Conservation (phyloP, 371 early-diverging fungal genomes). For the Umbelopsis sp. region DNA sequence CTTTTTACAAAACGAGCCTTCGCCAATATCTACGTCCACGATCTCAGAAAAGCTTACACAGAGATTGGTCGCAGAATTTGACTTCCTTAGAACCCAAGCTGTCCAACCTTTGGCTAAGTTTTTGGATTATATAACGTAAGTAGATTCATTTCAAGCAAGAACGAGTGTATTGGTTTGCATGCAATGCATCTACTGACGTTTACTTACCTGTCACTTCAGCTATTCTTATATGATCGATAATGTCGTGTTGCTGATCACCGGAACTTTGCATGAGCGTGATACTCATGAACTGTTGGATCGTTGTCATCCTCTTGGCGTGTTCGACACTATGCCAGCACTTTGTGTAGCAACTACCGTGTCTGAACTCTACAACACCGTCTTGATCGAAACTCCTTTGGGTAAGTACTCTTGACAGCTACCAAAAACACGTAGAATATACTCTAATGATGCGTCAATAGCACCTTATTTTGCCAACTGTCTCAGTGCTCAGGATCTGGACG, state of each 20-base stretch:
- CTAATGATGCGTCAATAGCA: constrained; percentile 54
- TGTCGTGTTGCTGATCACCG: constrained; percentile 96
- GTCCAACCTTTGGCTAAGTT: constrained; percentile 85
- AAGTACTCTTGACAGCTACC: constrained; percentile 4
- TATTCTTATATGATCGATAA: constrained; percentile 99
- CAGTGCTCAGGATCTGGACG: constrained; percentile 96
- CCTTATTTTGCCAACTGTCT: constrained; percentile 97
- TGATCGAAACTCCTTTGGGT: constrained; percentile 97
- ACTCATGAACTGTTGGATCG: constrained; percentile 94
- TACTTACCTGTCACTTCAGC: constrained; percentile 42
- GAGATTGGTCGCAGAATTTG: constrained; percentile 90
- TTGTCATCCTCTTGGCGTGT: constrained; percentile 96
- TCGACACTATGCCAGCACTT: constrained; percentile 97
- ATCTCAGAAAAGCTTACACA: constrained; percentile 88
- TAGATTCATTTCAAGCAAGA: background rate
- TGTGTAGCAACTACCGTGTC: constrained; percentile 96
- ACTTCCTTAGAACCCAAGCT: constrained; percentile 88
- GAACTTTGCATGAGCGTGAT: constrained; percentile 97
- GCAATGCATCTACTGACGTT: background rate
- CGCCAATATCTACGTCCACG: constrained; percentile 92
- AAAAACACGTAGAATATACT: background rate
- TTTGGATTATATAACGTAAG: constrained; percentile 95
- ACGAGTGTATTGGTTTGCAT: background rate
- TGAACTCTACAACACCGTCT: constrained; percentile 94
- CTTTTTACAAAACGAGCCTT: constrained; percentile 94